These are phyloP conservation scores for Nannizziopsis barbatae DNA, from an alignment of 2,329 filamentous ascomycete species.

Conservation along the genomic window DNA sequence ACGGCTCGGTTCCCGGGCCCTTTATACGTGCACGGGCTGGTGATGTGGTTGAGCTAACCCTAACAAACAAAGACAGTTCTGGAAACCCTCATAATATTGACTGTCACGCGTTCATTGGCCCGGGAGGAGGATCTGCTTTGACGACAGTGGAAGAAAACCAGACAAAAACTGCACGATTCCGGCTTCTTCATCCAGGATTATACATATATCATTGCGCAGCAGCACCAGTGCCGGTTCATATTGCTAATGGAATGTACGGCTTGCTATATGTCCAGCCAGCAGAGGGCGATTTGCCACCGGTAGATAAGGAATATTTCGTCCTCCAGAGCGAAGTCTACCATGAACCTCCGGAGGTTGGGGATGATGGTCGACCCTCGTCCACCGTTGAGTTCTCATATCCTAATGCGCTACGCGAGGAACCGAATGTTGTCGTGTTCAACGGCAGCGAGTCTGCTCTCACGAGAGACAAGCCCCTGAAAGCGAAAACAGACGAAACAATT, in stretches of 20 bases:
- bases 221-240: constrained; percentile 29
- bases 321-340: constrained; percentile 32
- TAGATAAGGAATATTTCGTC: constrained; percentile 29
- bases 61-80: constrained; percentile 26
- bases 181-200: constrained; percentile 23
- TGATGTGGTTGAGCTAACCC: constrained; percentile 24
- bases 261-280: constrained; percentile 29
- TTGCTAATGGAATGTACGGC: constrained; percentile 31
- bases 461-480: constrained; percentile 24
- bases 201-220: constrained; percentile 30
- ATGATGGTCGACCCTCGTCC: constrained; percentile 22
- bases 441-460: constrained; percentile 26
- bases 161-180: constrained; percentile 25
- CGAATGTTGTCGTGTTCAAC: constrained; percentile 26
- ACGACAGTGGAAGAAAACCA: constrained; percentile 27
- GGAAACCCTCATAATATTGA: constrained; percentile 31
- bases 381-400: constrained; percentile 29
- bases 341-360: constrained; percentile 26
- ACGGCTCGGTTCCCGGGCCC: constrained; percentile 25
- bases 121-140: constrained; percentile 26
- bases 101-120: constrained; percentile 27
- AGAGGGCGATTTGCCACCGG: constrained; percentile 21
- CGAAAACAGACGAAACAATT: constrained; percentile 22
- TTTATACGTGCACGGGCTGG: constrained; percentile 30
- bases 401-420: constrained; percentile 25